Percentiles rank a stretch among this genome's conserved stretches.
Conservation (phyloP, 1,284 basidiomycete genomes). For the Rhodotorula glutinis region DNA sequence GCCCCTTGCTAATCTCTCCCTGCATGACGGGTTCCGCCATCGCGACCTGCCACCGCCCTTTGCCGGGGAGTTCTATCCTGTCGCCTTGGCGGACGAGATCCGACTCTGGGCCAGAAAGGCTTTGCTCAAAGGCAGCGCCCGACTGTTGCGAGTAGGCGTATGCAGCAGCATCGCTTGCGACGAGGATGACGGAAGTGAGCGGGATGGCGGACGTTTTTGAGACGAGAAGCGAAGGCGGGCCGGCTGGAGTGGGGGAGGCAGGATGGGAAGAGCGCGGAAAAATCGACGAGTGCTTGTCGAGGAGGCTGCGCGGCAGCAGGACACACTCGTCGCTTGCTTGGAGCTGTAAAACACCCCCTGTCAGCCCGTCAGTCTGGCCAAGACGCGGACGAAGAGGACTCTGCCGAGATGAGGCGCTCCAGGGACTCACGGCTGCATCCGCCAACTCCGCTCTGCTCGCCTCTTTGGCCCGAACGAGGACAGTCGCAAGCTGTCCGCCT, state of each 20-base stretch:
- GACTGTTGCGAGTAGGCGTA: slow-evolving; percentile 25
- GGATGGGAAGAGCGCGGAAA: slow-evolving; percentile 10
- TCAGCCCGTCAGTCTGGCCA: background rate
- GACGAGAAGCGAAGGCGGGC: slow-evolving; percentile 30
- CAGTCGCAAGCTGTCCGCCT: background rate
- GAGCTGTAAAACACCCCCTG: too few species aligned
- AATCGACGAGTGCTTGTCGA: slow-evolving; percentile 6
- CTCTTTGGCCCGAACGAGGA: background rate
- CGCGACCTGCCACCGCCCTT: slow-evolving; percentile 45
- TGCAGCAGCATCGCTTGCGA: slow-evolving; percentile 40
- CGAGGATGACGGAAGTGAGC: slow-evolving; percentile 47
- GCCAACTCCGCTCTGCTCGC: slow-evolving; percentile 8
- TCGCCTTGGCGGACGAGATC: slow-evolving; percentile 39
- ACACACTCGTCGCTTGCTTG: background rate
- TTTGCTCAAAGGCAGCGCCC: slow-evolving; percentile 2
- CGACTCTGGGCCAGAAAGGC: slow-evolving; percentile 16
- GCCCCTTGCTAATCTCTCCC: slow-evolving; percentile 58
- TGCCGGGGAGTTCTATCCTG: slow-evolving; percentile 7
- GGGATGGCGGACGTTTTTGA: slow-evolving; percentile 43
- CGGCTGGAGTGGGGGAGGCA: slow-evolving; percentile 3
- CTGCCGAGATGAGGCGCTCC: background rate
- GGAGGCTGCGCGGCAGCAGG: slow-evolving; percentile 6
- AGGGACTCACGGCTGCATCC: background rate
- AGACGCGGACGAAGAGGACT: too few species aligned
- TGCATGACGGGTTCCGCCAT: slow-evolving; percentile 66